Conservation (phyloP, 2,329 filamentous ascomycete species). For the Trichoderma arundinaceum region DNA sequence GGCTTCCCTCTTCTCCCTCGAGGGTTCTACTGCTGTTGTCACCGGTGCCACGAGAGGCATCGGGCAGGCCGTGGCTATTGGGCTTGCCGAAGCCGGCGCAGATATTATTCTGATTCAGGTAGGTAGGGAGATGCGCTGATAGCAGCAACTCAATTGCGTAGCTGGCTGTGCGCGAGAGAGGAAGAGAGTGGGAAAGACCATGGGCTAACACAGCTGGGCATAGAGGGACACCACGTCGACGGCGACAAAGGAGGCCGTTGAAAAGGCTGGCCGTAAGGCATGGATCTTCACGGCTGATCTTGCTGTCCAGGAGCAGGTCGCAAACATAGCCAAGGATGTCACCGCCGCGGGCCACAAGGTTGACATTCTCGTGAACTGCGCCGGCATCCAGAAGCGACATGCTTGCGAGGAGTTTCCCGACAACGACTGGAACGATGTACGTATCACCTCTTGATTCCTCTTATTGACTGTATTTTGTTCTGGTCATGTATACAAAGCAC, state of each 20-base stretch:
- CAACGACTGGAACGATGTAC: slow-evolving; percentile 73
- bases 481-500: not conserved
- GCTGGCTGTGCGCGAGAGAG: not conserved
- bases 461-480: not conserved
- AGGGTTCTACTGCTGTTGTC: slow-evolving; percentile 62
- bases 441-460: slow-evolving; percentile 18
- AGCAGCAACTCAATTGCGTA: not conserved
- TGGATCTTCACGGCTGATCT: slow-evolving; percentile 74
- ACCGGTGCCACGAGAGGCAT: slow-evolving; percentile 65
- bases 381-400: slow-evolving; percentile 82
- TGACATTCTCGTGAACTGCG: slow-evolving; percentile 83
- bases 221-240: slow-evolving; percentile 52
- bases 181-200: not conserved
- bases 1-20: slow-evolving; percentile 57
- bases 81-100: slow-evolving; percentile 63
- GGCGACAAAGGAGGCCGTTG: slow-evolving; percentile 65
- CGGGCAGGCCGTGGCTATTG: slow-evolving; percentile 62
- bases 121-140: slow-evolving; percentile 37
- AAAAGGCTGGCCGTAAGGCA: slow-evolving; percentile 68
- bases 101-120: slow-evolving; percentile 63
- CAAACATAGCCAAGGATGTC: slow-evolving; percentile 64
- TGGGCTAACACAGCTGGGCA: not conserved
- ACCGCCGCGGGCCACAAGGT: slow-evolving; percentile 69
- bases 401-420: slow-evolving; percentile 77
- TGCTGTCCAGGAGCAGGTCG: slow-evolving; percentile 63